phyloP scores from a whole-genome alignment of 2,329 filamentous ascomycete species.

The Colletotrichum sp. region DNA sequence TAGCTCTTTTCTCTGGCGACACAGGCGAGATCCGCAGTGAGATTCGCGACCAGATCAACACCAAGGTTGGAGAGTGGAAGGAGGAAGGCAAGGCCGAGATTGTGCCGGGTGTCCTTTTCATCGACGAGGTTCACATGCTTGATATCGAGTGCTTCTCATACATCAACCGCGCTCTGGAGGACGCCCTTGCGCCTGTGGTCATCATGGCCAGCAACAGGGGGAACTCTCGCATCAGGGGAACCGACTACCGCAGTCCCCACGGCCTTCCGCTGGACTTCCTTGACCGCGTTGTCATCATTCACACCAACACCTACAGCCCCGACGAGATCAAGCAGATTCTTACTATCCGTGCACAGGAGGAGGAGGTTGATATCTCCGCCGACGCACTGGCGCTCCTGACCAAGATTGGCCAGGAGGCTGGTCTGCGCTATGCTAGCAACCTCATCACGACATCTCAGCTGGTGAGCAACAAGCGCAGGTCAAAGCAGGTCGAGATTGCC shows the following conservation, averaged over 20 bases:
- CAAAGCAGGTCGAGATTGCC: conserved; percentile 81
- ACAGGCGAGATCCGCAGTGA: conserved; percentile 98
- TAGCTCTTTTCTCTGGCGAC: conserved; percentile 96
- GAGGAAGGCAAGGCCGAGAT: conserved; percentile 99
- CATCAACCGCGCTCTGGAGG: conserved; percentile 95
- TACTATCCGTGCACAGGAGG: conserved; percentile 89
- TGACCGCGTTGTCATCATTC: conserved; percentile 94
- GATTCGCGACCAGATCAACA: conserved; percentile 98
- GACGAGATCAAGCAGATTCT: conserved; percentile 94
- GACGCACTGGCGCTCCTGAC: conserved; percentile 92
- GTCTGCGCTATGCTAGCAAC: conserved; percentile 95
- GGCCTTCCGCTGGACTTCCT: conserved; percentile 95
- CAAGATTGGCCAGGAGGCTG: conserved; percentile 93
- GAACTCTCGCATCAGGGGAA: conserved; percentile 88
- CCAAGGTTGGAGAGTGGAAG: conserved; percentile 98
- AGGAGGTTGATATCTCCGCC: conserved; percentile 89
- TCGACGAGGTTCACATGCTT: conserved; percentile 99
- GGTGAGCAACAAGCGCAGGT: conserved; percentile 82
- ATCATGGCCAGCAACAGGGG: conserved; percentile 99
- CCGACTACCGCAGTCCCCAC: conserved; percentile 91
- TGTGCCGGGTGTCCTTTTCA: conserved; percentile 94
- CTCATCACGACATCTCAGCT: conserved; percentile 95
- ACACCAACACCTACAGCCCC: conserved; percentile 80
- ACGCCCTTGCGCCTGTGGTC: conserved; percentile 92
- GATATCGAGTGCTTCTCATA: conserved; percentile 99